Percentiles rank a stretch among this genome's conserved stretches.
Conservation (phyloP, 169 alveolate genomes). For the Plasmodium chabaudi region DNA sequence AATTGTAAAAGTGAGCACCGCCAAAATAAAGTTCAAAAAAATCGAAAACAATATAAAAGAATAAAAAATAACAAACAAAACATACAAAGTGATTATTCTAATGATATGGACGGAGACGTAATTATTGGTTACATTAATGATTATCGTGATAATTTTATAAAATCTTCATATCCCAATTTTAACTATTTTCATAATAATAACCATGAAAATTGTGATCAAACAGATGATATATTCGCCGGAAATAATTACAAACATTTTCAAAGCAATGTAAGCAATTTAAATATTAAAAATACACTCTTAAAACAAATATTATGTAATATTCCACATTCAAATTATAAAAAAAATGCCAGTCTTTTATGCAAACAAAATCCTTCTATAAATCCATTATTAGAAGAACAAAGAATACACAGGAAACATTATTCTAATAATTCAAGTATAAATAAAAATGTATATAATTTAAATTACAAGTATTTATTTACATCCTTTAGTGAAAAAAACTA, state of each 20-base stretch:
- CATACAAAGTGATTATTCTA: too few relatives aligned
- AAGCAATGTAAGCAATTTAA: conserved; percentile 12
- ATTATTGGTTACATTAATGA: not conserved
- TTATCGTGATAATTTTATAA: not conserved
- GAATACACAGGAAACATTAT: not conserved
- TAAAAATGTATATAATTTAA: conserved; percentile 1
- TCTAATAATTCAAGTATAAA: conserved; percentile 5
- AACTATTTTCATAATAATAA: not conserved
- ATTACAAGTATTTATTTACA: conserved; percentile 3
- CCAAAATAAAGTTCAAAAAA: too few relatives aligned
- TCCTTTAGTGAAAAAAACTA: conserved; percentile 21
- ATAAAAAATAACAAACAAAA: not conserved
- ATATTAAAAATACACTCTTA: conserved; percentile 10
- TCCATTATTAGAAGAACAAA: conserved; percentile 4
- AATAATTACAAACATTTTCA: not conserved
- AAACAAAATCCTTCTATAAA: conserved; percentile 9
- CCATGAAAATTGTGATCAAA: not conserved
- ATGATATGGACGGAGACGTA: not conserved
- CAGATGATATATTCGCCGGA: not conserved
- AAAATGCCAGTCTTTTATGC: not conserved
- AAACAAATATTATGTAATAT: conserved; percentile 11
- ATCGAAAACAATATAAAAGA: not conserved
- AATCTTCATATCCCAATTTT: not conserved
- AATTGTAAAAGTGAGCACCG: not conserved
- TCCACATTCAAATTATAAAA: conserved; percentile 1